These are phyloP conservation scores for Oryza brachyantha DNA, from an alignment of 176 grass and related monocot species.

Conservation along the genomic window DNA sequence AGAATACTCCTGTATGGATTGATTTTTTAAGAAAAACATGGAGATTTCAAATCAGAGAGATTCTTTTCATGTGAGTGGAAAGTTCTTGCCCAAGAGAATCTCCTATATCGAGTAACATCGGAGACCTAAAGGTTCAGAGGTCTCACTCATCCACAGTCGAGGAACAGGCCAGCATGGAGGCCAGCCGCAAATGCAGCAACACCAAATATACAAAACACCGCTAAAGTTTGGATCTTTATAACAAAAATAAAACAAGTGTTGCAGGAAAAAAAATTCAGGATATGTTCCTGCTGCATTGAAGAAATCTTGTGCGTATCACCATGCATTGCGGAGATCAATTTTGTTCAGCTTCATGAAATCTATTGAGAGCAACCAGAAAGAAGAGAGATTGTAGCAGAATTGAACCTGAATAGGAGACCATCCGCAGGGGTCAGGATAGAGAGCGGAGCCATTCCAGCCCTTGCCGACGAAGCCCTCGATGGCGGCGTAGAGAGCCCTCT, in stretches of 20 bases:
- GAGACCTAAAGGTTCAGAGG: neutral
- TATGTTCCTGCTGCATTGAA: neutral
- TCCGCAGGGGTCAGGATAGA: conserved; percentile 93
- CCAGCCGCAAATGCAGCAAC: neutral
- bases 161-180: neutral
- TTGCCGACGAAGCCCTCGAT: conserved; percentile 79
- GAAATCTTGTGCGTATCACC: neutral
- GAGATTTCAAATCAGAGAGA: conserved; percentile 32
- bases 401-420: conserved; percentile 94
- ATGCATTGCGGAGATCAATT: neutral
- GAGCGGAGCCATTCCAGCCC: conserved; percentile 73
- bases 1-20: neutral
- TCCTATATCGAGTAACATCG: neutral
- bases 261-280: neutral
- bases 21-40: neutral
- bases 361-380: neutral
- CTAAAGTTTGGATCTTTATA: neutral
- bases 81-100: neutral
- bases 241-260: neutral
- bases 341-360: neutral
- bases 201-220: neutral
- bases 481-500: conserved; percentile 56
- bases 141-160: conserved; percentile 17
- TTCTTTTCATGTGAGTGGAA: conserved; percentile 15
- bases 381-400: neutral